Percentiles rank a stretch among this genome's conserved stretches.
Evolutionary conservation across 2,329 filamentous ascomycete genomes (phyloP).

Genomic region (Phaeomoniella chlamydospora): DNA sequence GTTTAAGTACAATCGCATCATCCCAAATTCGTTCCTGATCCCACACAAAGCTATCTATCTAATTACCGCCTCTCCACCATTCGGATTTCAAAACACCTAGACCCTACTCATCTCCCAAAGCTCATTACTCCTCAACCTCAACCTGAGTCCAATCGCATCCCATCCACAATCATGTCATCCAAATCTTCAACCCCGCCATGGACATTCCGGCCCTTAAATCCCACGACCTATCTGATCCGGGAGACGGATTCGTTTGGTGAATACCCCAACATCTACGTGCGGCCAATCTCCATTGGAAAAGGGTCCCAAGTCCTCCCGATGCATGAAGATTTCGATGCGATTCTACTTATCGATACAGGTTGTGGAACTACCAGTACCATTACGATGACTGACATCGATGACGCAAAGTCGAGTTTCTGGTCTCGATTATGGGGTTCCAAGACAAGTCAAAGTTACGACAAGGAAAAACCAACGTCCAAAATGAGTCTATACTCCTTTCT

Average conservation of each 20-base stretch:
- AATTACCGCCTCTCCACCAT: no score
- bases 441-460: background rate
- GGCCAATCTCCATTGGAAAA: background rate
- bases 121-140: no score
- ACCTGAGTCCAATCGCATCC: no score
- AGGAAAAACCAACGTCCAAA: background rate
- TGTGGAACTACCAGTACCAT: constrained; percentile 6
- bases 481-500: background rate
- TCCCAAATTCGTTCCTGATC: no score
- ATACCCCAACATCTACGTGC: constrained; percentile 10
- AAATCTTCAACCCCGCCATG: background rate
- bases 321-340: constrained; percentile 2
- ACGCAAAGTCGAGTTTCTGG: background rate
- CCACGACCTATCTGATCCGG: constrained; percentile 8
- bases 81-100: no score
- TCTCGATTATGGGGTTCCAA: background rate
- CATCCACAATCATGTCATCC: no score
- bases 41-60: background rate
- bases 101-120: no score
- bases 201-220: background rate
- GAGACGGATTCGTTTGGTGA: constrained; percentile 10
- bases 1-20: no score
- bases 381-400: background rate
- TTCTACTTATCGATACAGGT: constrained; percentile 10
- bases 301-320: background rate